phyloP scores from a whole-genome alignment of 2,329 filamentous ascomycete genomes.

The Cercospora zeina region DNA sequence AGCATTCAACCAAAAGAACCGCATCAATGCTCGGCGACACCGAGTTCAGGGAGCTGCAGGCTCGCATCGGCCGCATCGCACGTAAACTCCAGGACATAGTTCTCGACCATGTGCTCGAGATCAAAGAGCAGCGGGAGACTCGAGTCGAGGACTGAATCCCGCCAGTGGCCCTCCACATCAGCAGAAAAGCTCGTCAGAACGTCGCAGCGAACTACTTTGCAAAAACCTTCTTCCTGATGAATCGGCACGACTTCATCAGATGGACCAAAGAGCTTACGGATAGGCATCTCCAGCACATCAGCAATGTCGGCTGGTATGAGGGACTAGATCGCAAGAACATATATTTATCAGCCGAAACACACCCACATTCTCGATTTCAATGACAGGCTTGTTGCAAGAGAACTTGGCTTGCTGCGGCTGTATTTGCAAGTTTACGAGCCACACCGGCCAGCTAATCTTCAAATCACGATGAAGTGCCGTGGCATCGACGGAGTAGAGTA shows the following conservation, averaged over 20 bases:
- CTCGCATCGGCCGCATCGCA: neutral
- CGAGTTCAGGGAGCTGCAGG: neutral
- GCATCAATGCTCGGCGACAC: neutral
- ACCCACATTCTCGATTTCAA: neutral
- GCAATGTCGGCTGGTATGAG: neutral
- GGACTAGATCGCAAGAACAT: too few species aligned
- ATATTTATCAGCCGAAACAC: too few species aligned
- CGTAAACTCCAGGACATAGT: neutral
- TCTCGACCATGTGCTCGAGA: neutral
- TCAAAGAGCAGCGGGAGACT: neutral
- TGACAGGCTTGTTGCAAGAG: too few species aligned
- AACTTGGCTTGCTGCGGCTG: neutral
- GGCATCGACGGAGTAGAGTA: neutral
- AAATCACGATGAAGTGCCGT: neutral
- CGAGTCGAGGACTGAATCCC: neutral
- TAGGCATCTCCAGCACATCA: neutral
- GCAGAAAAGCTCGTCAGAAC: neutral
- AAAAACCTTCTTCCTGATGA: neutral
- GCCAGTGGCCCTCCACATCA: neutral
- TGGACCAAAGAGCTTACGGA: neutral
- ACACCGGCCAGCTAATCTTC: neutral
- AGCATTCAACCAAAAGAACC: neutral
- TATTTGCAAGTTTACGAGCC: neutral
- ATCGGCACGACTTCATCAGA: neutral
- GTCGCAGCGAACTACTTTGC: neutral